Conservation (phyloP, 768 basidiomycete genomes). For the Pulveroboletus sp. region DNA sequence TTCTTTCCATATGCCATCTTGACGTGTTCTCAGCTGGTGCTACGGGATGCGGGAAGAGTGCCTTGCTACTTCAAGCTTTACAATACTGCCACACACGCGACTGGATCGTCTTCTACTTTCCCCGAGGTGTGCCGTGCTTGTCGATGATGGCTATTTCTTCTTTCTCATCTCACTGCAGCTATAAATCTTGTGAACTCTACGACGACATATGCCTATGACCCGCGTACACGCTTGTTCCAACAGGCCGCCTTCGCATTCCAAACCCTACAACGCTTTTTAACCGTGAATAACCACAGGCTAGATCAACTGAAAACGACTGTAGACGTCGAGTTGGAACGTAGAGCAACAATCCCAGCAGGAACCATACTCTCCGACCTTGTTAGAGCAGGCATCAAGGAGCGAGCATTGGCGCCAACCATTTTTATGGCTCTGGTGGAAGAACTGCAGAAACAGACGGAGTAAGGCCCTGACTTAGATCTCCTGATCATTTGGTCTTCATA, state of each 20-base stretch:
- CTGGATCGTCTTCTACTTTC: constrained; percentile 87
- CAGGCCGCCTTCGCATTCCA: constrained; percentile 67
- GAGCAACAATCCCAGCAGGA: constrained; percentile 44
- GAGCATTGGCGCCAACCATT: constrained; percentile 49
- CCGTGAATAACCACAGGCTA: constrained; percentile 53
- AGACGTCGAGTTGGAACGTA: constrained; percentile 46
- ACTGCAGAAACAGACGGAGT: constrained; percentile 66
- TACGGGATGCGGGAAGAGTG: constrained; percentile 79
- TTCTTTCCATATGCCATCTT: not conserved
- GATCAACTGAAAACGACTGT: constrained; percentile 38
- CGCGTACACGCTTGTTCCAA: constrained; percentile 71
- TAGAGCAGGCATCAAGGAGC: constrained; percentile 54
- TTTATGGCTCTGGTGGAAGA: constrained; percentile 58
- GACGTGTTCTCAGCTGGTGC: constrained; percentile 54
- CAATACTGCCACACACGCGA: constrained; percentile 59
- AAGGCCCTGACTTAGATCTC: constrained; percentile 17
- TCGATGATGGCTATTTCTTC: not conserved
- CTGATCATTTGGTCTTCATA: not conserved
- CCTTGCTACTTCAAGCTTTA: constrained; percentile 72
- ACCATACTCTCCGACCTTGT: constrained; percentile 54
- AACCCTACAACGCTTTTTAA: constrained; percentile 58
- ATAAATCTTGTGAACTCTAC: constrained; percentile 71
- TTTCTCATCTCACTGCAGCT: constrained; percentile 30
- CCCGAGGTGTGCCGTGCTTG: constrained; percentile 52
- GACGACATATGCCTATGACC: constrained; percentile 69